These are phyloP conservation scores for Mixia osmundae DNA, from an alignment of 1,284 basidiomycete species.

Conservation along the genomic window DNA sequence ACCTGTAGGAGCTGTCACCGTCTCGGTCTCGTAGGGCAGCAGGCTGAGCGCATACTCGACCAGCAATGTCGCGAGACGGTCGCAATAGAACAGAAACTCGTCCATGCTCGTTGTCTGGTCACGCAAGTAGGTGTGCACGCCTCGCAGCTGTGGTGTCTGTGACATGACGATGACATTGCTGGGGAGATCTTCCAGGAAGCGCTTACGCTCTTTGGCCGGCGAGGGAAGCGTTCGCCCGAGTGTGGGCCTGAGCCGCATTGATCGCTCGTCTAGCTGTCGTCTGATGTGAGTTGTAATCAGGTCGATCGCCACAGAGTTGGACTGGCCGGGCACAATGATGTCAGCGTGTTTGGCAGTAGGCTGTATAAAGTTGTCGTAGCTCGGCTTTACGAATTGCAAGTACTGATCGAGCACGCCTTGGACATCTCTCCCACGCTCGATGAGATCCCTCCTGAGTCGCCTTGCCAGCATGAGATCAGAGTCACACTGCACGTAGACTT, in stretches of 20 bases:
- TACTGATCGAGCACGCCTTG: constrained; percentile 74
- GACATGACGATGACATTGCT: constrained; percentile 43
- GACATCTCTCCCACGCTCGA: constrained; percentile 64
- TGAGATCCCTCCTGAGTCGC: constrained; percentile 62
- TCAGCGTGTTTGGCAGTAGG: constrained; percentile 70
- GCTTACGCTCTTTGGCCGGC: constrained; percentile 2
- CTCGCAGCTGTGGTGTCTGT: constrained; percentile 58
- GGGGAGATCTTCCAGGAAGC: constrained; percentile 21
- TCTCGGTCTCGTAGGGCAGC: constrained; percentile 43
- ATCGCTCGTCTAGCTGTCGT: constrained; percentile 54
- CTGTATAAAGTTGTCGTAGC: constrained; percentile 84
- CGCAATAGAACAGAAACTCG: constrained; percentile 73
- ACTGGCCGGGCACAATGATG: constrained; percentile 70
- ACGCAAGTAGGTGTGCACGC: constrained; percentile 29
- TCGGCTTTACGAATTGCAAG: constrained; percentile 34
- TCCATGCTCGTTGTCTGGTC: constrained; percentile 42
- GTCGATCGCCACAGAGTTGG: constrained; percentile 68
- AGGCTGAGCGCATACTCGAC: constrained; percentile 62
- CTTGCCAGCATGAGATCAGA: constrained; percentile 92
- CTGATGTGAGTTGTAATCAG: constrained; percentile 77
- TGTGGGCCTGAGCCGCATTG: constrained; percentile 32
- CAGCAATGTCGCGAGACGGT: constrained; percentile 60
- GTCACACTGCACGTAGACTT: constrained; percentile 47
- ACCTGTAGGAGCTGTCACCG: constrained; percentile 43
- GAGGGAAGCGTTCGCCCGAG: neutral